Evolutionary conservation across 345 rosid genomes (phyloP).

Genomic region (Diplotaxis tenuifolia): DNA sequence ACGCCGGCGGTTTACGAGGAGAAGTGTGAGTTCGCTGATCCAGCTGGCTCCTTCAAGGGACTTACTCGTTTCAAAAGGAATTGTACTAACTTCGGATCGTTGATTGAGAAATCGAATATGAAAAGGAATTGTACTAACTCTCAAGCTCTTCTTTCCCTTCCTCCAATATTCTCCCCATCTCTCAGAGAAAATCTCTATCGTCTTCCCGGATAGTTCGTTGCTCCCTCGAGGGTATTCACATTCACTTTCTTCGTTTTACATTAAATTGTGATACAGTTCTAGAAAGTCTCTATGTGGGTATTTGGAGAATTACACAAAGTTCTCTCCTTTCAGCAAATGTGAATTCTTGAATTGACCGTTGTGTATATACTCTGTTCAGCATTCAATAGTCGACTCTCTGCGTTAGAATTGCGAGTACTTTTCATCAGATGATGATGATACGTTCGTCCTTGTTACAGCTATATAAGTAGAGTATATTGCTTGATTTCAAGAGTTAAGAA

Average conservation of each 20-base stretch:
- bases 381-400: too few species aligned
- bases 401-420: neutral
- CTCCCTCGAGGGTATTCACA: slow-evolving; percentile 56
- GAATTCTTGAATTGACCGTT: slow-evolving; percentile 1
- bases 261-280: neutral
- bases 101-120: slow-evolving; percentile 79
- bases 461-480: too few species aligned
- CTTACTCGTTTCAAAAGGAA: slow-evolving; percentile 86
- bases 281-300: neutral
- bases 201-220: slow-evolving; percentile 49
- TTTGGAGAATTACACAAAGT: neutral
- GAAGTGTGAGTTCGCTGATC: slow-evolving; percentile 92
- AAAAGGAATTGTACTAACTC: too few species aligned
- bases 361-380: neutral
- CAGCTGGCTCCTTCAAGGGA: slow-evolving; percentile 94
- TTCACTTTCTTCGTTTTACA: neutral
- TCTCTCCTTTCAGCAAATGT: neutral
- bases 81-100: slow-evolving; percentile 79
- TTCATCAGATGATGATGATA: too few species aligned
- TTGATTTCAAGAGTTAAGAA: too few species aligned
- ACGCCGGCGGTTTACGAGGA: slow-evolving; percentile 78
- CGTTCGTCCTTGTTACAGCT: neutral
- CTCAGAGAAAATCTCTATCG: slow-evolving; percentile 38
- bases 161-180: slow-evolving; percentile 41
- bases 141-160: slow-evolving; percentile 44